phyloP scores from a whole-genome alignment of 768 basidiomycete species.

The Serendipita indica region DNA sequence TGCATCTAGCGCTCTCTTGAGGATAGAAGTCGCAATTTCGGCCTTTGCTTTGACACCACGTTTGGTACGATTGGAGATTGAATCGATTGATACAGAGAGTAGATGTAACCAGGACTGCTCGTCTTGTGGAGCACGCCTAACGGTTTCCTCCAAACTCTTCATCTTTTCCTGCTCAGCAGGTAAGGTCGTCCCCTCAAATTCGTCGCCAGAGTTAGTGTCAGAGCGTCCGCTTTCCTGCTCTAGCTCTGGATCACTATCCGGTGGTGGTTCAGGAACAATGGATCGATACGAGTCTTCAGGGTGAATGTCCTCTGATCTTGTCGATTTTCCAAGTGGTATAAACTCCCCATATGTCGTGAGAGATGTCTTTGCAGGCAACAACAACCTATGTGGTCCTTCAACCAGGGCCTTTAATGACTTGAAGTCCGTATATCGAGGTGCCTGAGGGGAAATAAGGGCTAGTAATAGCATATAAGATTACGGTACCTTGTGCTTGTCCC shows the following conservation, averaged over 20 bases:
- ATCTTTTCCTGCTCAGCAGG: constrained; percentile 42
- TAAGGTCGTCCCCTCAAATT: constrained; percentile 14
- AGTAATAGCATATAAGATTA: not conserved
- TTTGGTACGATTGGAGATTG: constrained; percentile 47
- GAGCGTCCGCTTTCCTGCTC: constrained; percentile 18
- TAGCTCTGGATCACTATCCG: constrained; percentile 18
- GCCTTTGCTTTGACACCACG: constrained; percentile 52
- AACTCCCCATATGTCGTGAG: constrained; percentile 38
- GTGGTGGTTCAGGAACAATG: constrained; percentile 21
- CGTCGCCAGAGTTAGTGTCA: constrained; percentile 19
- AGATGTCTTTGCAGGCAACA: constrained; percentile 22
- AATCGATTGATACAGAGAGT: constrained; percentile 45
- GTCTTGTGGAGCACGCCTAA: constrained; percentile 38
- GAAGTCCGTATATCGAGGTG: constrained; percentile 44
- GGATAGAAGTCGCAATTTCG: constrained; percentile 54
- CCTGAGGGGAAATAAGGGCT: constrained; percentile 18
- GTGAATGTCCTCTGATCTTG: constrained; percentile 24
- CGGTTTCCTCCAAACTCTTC: constrained; percentile 40
- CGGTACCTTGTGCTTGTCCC: constrained; percentile 30
- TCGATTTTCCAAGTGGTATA: not conserved
- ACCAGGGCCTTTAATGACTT: constrained; percentile 39
- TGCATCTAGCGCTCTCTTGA: constrained; percentile 46
- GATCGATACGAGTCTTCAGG: constrained; percentile 37
- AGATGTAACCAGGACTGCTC: constrained; percentile 47
- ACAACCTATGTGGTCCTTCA: constrained; percentile 36